Percentiles rank a stretch among this genome's conserved stretches.
phyloP scores from a whole-genome alignment of 2,329 filamentous ascomycete species.

The Huntiella decipiens region DNA sequence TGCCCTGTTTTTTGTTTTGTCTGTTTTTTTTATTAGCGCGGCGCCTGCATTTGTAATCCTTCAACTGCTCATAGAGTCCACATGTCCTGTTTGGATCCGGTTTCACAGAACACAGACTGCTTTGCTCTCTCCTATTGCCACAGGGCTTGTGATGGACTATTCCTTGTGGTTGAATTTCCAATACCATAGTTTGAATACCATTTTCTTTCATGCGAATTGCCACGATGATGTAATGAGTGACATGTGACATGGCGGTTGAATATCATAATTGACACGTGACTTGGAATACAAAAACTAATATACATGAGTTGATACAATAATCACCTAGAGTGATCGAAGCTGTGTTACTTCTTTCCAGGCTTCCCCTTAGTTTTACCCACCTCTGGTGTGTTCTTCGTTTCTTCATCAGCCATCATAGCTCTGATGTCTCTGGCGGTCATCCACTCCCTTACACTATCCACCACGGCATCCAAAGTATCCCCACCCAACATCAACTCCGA shows the following conservation, averaged over 20 bases:
- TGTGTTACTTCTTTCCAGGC: background rate
- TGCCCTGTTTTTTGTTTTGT: background rate
- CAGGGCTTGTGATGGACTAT: too few species aligned
- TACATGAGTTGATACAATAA: too few species aligned
- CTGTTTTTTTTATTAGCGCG: constrained; percentile 2
- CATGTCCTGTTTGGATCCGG: background rate
- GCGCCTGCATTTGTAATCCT: constrained; percentile 1
- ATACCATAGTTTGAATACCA: too few species aligned
- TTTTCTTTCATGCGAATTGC: too few species aligned
- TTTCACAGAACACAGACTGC: background rate
- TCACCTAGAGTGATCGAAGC: too few species aligned
- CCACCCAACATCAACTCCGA: constrained; percentile 61
- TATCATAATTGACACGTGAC: background rate
- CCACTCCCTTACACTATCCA: constrained; percentile 63
- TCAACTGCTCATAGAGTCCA: background rate
- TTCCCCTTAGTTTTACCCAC: constrained; percentile 10
- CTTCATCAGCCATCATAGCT: constrained; percentile 46
- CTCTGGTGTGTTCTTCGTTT: constrained; percentile 17
- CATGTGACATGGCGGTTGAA: background rate
- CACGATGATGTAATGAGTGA: too few species aligned
- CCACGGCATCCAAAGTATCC: constrained; percentile 50
- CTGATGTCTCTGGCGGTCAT: constrained; percentile 57
- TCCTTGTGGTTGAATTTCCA: too few species aligned
- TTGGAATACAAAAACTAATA: too few species aligned
- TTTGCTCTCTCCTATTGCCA: background rate